A percentile compares a stretch with the other conserved stretches of the same genome.
These are phyloP conservation scores for Microbotryum violaceum DNA, from an alignment of 1,284 basidiomycete species.

Conservation along the genomic window DNA sequence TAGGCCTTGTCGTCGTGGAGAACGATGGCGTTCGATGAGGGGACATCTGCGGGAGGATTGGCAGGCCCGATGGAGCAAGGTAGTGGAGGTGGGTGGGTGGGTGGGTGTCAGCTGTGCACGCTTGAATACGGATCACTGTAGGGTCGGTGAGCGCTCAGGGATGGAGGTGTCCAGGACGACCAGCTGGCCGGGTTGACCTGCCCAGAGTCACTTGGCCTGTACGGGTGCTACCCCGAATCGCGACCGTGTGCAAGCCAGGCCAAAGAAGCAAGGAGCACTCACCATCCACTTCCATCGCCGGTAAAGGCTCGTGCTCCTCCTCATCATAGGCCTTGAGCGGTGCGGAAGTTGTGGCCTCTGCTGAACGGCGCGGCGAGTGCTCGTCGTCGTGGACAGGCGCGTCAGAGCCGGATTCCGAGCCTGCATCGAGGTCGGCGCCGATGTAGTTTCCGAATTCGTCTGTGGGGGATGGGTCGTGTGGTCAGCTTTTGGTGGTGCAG, in stretches of 20 bases:
- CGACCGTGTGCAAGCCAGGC: neutral
- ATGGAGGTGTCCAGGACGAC: neutral
- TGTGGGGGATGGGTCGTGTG: too few species aligned
- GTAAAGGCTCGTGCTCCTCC: conserved; percentile 48
- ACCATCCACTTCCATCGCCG: conserved; percentile 76
- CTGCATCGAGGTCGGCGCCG: conserved; percentile 62
- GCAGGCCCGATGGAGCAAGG: neutral
- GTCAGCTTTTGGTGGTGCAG: too few species aligned
- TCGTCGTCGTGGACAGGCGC: conserved; percentile 40
- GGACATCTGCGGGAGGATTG: conserved; percentile 13
- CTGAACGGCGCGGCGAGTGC: neutral
- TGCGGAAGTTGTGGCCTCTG: conserved; percentile 41
- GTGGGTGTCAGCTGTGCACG: neutral
- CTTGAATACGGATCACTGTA: neutral
- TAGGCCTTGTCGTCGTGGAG: conserved; percentile 95
- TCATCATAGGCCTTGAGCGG: conserved; percentile 44
- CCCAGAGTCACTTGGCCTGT: neutral
- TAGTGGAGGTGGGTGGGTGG: neutral
- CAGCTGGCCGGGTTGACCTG: neutral
- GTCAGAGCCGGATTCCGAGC: conserved; percentile 65
- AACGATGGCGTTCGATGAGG: conserved; percentile 27
- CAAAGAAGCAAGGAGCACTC: conserved; percentile 35
- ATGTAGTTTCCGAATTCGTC: conserved; percentile 83
- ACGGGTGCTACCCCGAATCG: neutral
- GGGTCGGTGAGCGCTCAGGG: neutral